Percentiles rank a stretch among this genome's conserved stretches.
Conservation (phyloP, 768 basidiomycete species). For the Kwoniella heveanensis region DNA sequence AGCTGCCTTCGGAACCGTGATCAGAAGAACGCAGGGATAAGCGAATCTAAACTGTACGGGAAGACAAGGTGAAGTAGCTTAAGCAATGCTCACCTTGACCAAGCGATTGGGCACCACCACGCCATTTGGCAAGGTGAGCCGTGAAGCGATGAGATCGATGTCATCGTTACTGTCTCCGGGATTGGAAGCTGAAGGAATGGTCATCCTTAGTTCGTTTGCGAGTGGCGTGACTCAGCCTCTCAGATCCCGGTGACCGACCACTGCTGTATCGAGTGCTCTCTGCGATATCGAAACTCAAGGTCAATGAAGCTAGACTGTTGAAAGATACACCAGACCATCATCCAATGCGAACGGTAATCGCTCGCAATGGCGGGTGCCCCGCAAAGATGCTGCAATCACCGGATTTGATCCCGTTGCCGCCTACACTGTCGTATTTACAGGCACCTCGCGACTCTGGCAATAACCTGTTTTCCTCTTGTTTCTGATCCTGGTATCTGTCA, state of each 20-base stretch:
- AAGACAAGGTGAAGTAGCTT: too few relatives aligned
- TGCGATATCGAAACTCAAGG: too few relatives aligned
- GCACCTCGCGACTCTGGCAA: not conserved
- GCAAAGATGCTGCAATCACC: not conserved
- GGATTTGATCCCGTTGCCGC: conserved; percentile 8
- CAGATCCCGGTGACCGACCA: too few relatives aligned
- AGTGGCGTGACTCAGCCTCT: too few relatives aligned
- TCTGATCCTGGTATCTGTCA: too few relatives aligned
- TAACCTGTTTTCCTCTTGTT: not conserved
- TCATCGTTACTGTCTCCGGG: conserved; percentile 10
- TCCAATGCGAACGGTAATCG: not conserved
- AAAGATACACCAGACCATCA: too few relatives aligned
- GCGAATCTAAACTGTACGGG: too few relatives aligned
- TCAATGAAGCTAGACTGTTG: too few relatives aligned
- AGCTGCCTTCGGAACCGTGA: too few relatives aligned
- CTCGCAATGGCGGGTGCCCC: too few relatives aligned
- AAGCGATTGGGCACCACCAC: conserved; percentile 58
- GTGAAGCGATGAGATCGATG: conserved; percentile 27
- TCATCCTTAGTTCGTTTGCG: not conserved
- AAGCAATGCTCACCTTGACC: conserved; percentile 58
- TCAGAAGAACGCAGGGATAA: not conserved
- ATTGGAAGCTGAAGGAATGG: not conserved
- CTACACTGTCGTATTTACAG: too few relatives aligned
- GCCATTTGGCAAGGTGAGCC: conserved; percentile 39
- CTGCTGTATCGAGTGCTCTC: too few relatives aligned